phyloP scores from a whole-genome alignment of 2,329 filamentous ascomycete genomes.

The Penicillium sp. region DNA sequence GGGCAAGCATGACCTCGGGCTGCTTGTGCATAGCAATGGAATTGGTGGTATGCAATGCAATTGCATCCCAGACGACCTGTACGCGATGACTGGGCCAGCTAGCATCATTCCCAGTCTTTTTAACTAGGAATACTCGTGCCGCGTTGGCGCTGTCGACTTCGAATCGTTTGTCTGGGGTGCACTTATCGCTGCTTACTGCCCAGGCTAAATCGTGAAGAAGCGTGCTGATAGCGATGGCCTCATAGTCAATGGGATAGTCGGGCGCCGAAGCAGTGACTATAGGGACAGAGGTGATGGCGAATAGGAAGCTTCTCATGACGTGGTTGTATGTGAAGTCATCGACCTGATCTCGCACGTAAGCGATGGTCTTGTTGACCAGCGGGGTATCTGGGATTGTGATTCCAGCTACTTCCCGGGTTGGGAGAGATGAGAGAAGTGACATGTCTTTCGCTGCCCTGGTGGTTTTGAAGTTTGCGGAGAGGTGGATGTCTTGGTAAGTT shows the following conservation, averaged over 20 bases:
- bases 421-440: background rate
- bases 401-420: background rate
- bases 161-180: constrained; percentile 50
- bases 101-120: constrained; percentile 5
- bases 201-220: constrained; percentile 36
- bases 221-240: constrained; percentile 2
- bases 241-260: background rate
- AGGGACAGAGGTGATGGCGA: background rate
- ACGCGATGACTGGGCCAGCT: constrained; percentile 42
- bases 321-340: background rate
- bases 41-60: constrained; percentile 47
- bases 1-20: constrained; percentile 39
- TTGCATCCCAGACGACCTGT: constrained; percentile 53
- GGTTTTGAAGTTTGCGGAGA: background rate
- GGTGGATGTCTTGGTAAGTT: too few species aligned
- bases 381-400: background rate
- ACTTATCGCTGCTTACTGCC: constrained; percentile 35
- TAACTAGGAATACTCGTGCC: constrained; percentile 42
- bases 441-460: background rate
- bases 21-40: constrained; percentile 47
- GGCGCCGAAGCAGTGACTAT: background rate
- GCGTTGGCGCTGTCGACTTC: constrained; percentile 53
- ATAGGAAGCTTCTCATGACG: background rate
- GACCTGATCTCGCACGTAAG: background rate
- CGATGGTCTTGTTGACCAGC: background rate